Percentiles rank a stretch among this genome's conserved stretches.
phyloP scores from a whole-genome alignment of 2,329 filamentous ascomycete genomes.

The Alternaria consortialis region DNA sequence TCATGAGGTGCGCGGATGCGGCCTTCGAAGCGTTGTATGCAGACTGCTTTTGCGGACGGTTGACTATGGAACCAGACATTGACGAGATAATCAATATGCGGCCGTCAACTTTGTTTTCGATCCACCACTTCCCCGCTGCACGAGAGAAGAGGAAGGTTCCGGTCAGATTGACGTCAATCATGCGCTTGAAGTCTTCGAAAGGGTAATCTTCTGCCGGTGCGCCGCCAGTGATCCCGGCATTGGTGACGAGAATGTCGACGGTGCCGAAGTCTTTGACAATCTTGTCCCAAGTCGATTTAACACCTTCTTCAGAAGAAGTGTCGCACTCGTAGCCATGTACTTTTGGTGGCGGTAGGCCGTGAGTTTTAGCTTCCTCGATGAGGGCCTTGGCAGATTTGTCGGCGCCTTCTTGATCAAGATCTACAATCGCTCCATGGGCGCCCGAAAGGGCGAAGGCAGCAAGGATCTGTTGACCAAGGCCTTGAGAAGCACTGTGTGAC shows the following conservation, averaged over 20 bases:
- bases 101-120: slow-evolving; percentile 73
- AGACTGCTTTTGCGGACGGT: slow-evolving; percentile 75
- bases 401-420: slow-evolving; percentile 37
- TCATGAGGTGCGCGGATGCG: slow-evolving; percentile 67
- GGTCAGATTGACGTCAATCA: slow-evolving; percentile 84
- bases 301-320: slow-evolving; percentile 49
- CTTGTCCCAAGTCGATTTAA: slow-evolving; percentile 47
- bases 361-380: slow-evolving; percentile 15
- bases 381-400: slow-evolving; percentile 17
- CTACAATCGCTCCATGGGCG: slow-evolving; percentile 45
- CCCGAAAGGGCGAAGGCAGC: slow-evolving; percentile 43
- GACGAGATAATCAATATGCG: slow-evolving; percentile 79
- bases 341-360: slow-evolving; percentile 30
- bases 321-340: slow-evolving; percentile 53
- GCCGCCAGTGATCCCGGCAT: slow-evolving; percentile 53
- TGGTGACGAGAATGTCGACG: slow-evolving; percentile 53
- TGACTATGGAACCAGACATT: slow-evolving; percentile 60
- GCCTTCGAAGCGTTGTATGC: slow-evolving; percentile 83
- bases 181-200: slow-evolving; percentile 76
- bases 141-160: slow-evolving; percentile 81
- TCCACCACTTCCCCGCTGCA: slow-evolving; percentile 65
- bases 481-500: slow-evolving; percentile 33
- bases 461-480: slow-evolving; percentile 44
- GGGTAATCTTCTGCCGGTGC: slow-evolving; percentile 78
- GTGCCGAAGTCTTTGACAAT: slow-evolving; percentile 47